Conservation (phyloP, 208 protist genomes). For the Angomonas deanei region DNA sequence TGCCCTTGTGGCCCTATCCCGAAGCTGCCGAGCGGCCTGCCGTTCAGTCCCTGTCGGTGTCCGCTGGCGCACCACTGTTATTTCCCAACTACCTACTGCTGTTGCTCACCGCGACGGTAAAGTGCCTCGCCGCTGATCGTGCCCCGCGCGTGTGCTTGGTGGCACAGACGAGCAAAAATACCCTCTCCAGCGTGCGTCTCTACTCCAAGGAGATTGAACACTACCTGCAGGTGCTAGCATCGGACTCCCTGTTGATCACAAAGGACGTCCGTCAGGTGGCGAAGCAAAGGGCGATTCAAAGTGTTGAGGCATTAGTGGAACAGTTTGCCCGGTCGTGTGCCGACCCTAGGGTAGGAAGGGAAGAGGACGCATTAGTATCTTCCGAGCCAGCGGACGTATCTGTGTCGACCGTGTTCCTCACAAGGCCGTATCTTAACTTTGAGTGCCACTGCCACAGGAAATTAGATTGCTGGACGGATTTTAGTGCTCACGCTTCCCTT, state of each 20-base stretch:
- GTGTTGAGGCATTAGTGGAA: conserved; percentile 17
- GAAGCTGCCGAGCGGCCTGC: conserved; percentile 10
- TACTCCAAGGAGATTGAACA: conserved; percentile 29
- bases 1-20: conserved; percentile 51
- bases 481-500: not conserved
- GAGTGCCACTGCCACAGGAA: not conserved
- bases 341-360: too few species aligned
- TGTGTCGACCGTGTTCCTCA: not conserved
- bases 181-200: conserved; percentile 6
- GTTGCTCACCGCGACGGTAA: not conserved
- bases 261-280: not conserved
- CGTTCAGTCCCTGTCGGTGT: conserved; percentile 1
- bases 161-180: conserved; percentile 4
- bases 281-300: conserved; percentile 11
- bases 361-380: not conserved
- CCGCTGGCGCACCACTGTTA: not conserved
- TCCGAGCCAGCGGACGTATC: not conserved
- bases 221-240: conserved; percentile 23
- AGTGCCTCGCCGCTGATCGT: conserved; percentile 6
- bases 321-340: conserved; percentile 7
- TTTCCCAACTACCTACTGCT: not conserved
- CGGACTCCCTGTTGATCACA: conserved; percentile 18
- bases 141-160: conserved; percentile 20
- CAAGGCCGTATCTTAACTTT: not conserved
- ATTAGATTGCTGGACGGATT: not conserved